Base-by-base conservation (phyloP, 306 rosid genomes). In the Quercus variabilis region DNA sequence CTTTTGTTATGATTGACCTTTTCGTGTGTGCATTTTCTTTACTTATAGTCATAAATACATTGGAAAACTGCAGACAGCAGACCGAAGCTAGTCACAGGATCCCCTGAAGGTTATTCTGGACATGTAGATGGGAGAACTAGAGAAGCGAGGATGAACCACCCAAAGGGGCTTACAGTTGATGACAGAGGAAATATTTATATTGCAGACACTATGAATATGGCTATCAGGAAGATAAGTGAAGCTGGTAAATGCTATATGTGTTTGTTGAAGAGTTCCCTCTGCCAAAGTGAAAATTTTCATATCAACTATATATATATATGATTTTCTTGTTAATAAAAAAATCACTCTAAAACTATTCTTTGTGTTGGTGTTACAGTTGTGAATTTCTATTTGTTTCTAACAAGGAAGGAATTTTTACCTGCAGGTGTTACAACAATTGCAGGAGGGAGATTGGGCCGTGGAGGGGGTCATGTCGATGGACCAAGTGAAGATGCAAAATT, bases 391-490 rank as follows among this genome's bases (percentile, higher is more conserved):
- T 43, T 73, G 14, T 15, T 74, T 82, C 43, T 76, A 35, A 59
- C 82, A 76, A 64, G 64, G 21, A 64, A 63, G 41, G 20, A 60
- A 63, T 85, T 78, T 86, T 65, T 59, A 33, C 85, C 59, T 64
- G 77, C 75, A 94, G 97, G 98, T 79, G 92, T 94, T 71, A 91
- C 98, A 46, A 92, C 98, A 31, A 94, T 94, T 85, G 98, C 98
- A 3, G 98, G 98, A 76, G 98, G 98, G 69, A 94, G 84, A 88
- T 81, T 79, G 86, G 88, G 89, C 76, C 91, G 90, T 11, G 97
- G 94, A 43, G 96, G 94, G 43, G 84, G 91, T 71, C 97, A 94
- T 63, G 94, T 89, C 21, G 97, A 94, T 84, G 98, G 98, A 75
- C 96, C 98, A 55, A 92, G 98, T 84, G 96, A 85, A 82, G 98